phyloP scores from a whole-genome alignment of 1,284 basidiomycete genomes.

The Porogramme epimiltina region DNA sequence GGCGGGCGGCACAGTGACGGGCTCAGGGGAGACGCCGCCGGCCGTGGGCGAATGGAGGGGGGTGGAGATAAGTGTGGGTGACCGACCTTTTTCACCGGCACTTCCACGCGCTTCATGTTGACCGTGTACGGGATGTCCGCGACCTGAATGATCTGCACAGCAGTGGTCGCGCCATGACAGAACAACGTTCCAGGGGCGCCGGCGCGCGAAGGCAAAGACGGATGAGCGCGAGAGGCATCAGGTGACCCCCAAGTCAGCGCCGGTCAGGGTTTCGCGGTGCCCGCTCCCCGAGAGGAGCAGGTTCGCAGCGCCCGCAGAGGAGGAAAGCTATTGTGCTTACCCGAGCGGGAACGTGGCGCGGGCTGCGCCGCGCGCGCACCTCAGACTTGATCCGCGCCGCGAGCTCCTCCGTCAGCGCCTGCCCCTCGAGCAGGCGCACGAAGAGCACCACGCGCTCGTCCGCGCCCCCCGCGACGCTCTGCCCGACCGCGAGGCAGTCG shows the following conservation, averaged over 20 bases:
- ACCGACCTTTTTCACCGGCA: conserved; percentile 75
- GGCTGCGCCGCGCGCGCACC: conserved; percentile 67
- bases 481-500: conserved; percentile 79
- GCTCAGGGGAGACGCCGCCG: too few relatives aligned
- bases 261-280: too few relatives aligned
- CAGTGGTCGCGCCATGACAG: conserved; percentile 9
- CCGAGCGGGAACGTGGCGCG: conserved; percentile 73
- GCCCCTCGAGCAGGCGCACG: conserved; percentile 65
- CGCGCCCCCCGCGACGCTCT: conserved; percentile 66
- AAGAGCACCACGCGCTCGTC: conserved; percentile 88
- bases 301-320: not conserved
- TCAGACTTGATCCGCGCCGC: conserved; percentile 62
- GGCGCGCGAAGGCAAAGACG: not conserved
- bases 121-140: conserved; percentile 82
- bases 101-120: conserved; percentile 87
- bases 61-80: too few relatives aligned
- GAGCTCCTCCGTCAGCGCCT: conserved; percentile 52
- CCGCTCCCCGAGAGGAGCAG: too few relatives aligned
- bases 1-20: not conserved
- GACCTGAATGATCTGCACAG: conserved; percentile 64
- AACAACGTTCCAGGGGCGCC: conserved; percentile 22
- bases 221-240: not conserved
- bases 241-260: too few relatives aligned
- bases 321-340: conserved; percentile 41
- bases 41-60: too few relatives aligned